Evolutionary conservation across 2,329 filamentous ascomycete species (phyloP).

Genomic region (Nothopassalora personata): DNA sequence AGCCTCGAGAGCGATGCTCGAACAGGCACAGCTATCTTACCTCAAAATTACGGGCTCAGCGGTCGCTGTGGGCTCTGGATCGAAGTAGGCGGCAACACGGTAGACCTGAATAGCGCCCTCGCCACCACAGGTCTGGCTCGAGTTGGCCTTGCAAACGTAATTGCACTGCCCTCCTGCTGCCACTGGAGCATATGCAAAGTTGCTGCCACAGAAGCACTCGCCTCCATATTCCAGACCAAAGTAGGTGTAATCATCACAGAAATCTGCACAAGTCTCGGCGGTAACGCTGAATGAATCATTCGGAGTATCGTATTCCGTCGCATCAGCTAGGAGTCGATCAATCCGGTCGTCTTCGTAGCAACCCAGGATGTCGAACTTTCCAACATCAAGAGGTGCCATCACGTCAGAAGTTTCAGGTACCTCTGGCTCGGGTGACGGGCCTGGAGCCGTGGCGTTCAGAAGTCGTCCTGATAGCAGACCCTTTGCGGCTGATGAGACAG

Average conservation of each 20-base stretch:
- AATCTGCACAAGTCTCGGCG: slow-evolving; percentile 5
- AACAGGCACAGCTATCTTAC: not conserved
- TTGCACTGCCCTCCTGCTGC: not conserved
- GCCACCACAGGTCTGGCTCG: not conserved
- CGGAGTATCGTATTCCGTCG: slow-evolving; percentile 1
- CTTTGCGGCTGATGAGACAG: not conserved
- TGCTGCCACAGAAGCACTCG: slow-evolving; percentile 30
- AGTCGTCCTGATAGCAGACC: not conserved
- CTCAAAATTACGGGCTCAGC: not conserved
- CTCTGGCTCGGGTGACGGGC: not conserved
- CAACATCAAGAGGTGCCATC: slow-evolving; percentile 1
- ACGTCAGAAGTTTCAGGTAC: not conserved
- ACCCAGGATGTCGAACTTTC: slow-evolving; percentile 6
- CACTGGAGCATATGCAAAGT: not conserved
- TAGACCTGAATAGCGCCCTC: not conserved
- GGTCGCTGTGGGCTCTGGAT: not conserved
- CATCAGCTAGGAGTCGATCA: slow-evolving; percentile 1
- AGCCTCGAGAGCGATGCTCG: no score
- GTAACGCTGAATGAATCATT: not conserved
- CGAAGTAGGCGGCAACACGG: not conserved
- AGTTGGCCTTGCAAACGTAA: not conserved
- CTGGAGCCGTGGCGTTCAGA: not conserved
- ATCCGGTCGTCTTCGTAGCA: slow-evolving; percentile 9
- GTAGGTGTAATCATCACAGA: slow-evolving; percentile 6
- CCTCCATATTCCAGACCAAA: slow-evolving; percentile 26